phyloP scores from a whole-genome alignment of 495 filamentous ascomycete species.

The Trichoderma parareesei region DNA sequence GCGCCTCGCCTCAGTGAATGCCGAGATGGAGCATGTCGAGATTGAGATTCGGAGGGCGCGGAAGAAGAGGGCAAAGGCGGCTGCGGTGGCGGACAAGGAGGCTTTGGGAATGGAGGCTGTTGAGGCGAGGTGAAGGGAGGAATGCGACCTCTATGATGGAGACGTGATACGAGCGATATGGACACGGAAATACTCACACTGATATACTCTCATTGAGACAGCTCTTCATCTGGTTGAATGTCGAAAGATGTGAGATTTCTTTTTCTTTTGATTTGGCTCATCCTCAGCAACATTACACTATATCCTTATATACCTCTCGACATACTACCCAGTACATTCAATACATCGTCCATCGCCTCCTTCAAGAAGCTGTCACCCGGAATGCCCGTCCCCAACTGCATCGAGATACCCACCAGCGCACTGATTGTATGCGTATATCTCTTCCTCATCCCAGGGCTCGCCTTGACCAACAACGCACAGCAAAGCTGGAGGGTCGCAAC shows the following conservation, averaged over 20 bases:
- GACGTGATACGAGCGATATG: neutral
- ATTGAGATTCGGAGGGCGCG: slow-evolving; percentile 41
- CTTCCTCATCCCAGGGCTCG: slow-evolving; percentile 34
- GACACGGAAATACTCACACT: too few species aligned
- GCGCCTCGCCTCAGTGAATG: slow-evolving; percentile 31
- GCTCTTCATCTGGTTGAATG: neutral
- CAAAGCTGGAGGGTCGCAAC: slow-evolving; percentile 44
- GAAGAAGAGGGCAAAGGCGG: slow-evolving; percentile 41
- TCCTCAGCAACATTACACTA: neutral
- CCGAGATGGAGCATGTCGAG: slow-evolving; percentile 42
- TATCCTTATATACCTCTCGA: neutral
- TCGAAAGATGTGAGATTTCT: neutral
- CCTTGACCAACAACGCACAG: slow-evolving; percentile 36
- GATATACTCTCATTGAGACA: neutral
- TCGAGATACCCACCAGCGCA: slow-evolving; percentile 5
- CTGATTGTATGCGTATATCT: slow-evolving; percentile 29
- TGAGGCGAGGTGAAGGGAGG: neutral
- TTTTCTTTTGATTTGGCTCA: neutral
- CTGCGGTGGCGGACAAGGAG: slow-evolving; percentile 20
- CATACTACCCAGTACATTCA: neutral
- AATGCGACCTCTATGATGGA: too few species aligned
- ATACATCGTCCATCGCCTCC: slow-evolving; percentile 10
- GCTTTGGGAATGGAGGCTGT: neutral
- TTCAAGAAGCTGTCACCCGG: neutral
- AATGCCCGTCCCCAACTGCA: neutral